A percentile compares a stretch with the other conserved stretches of the same genome.
phyloP scores from a whole-genome alignment of 768 basidiomycete genomes.

The Tylopilus vinaceipallidus region DNA sequence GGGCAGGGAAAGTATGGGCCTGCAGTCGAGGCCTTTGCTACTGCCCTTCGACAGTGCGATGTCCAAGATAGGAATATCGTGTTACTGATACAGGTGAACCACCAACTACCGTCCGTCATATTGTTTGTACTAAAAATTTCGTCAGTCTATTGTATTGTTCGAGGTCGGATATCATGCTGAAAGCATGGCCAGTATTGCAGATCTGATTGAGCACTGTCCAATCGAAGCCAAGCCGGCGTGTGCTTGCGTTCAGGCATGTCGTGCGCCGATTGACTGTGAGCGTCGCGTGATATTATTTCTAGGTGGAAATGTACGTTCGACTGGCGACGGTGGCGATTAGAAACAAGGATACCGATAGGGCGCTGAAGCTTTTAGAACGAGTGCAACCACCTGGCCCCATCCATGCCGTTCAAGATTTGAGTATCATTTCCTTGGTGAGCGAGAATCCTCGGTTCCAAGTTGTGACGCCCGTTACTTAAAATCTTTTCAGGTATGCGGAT shows the following conservation, averaged over 20 bases:
- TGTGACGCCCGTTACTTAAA: not conserved
- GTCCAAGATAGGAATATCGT: slow-evolving; percentile 2
- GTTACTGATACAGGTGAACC: slow-evolving; percentile 2
- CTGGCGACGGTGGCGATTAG: slow-evolving; percentile 3
- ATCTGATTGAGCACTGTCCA: slow-evolving; percentile 4
- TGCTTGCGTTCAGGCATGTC: slow-evolving; percentile 5
- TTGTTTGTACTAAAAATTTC: not conserved
- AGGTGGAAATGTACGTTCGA: slow-evolving; percentile 8
- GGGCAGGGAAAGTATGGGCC: slow-evolving; percentile 6
- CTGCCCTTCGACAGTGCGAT: slow-evolving; percentile 10
- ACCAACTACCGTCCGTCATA: too few species aligned
- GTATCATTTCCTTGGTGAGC: slow-evolving; percentile 1
- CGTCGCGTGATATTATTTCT: not conserved
- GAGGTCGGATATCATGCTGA: slow-evolving; percentile 10
- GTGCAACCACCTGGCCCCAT: slow-evolving; percentile 6
- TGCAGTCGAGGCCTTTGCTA: slow-evolving; percentile 4
- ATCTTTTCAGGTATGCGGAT: slow-evolving; percentile 10
- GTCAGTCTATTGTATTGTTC: slow-evolving; percentile 7
- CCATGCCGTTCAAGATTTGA: not conserved
- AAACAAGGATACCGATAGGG: not conserved
- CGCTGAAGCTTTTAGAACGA: not conserved
- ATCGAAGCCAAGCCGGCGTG: not conserved
- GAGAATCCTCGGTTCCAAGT: not conserved
- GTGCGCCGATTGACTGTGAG: not conserved
- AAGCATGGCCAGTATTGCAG: slow-evolving; percentile 9